Evolutionary conservation across 371 early-diverging fungal genomes (phyloP), one percentile per base, ranked within the genome.

Genomic region (Mortierella sp.): DNA sequence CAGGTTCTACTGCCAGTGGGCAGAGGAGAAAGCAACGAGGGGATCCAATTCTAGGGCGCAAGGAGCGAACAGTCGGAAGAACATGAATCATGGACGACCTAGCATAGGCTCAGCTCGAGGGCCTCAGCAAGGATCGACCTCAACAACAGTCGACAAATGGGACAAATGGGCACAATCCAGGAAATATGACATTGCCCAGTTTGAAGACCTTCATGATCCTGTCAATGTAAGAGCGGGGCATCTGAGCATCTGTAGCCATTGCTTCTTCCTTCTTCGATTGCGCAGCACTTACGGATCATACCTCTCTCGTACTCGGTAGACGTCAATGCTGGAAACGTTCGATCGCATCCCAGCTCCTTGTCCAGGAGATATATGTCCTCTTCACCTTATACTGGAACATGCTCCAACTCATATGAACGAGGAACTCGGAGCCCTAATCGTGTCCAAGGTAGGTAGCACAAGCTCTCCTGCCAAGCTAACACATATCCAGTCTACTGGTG

Each of bases 271-370:
- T 34, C 34, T 10, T 10, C 34, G 34, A 7, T 10, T 10, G 10
- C 10, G 4, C 34, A 34, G 34, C 10, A 34, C 34, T 34, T 34
- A 34, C 10, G 34, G 34, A 34, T 34, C 10, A 4, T 7, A 34
- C 10, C 34, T 34, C 7, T 10, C 7, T 34, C 10, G 34, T 10
- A 7, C 34, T 34, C 10, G 34, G 34, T 34, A 34, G 34, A 34
- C 47, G 9, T 17, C 39, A 4, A 21, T 19, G 6, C 31, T 27
- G 10, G 66, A 65, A 27, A 28, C 13, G 16, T 67, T 56, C 47
- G 68, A 61, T 4, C 56, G 60, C 8, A 25, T 70, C n/a, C 50
- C 70, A 27, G 60, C 70, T 22, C 70, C 71, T 2, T 71, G 71
- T 22, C 16, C 44, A 0, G 65, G 40, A 17, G 71, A 64, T 31